A percentile compares a stretch with the other conserved stretches of the same genome.
Conservation (phyloP, 2,329 filamentous ascomycete species). For the Pseudogymnoascus sp. region DNA sequence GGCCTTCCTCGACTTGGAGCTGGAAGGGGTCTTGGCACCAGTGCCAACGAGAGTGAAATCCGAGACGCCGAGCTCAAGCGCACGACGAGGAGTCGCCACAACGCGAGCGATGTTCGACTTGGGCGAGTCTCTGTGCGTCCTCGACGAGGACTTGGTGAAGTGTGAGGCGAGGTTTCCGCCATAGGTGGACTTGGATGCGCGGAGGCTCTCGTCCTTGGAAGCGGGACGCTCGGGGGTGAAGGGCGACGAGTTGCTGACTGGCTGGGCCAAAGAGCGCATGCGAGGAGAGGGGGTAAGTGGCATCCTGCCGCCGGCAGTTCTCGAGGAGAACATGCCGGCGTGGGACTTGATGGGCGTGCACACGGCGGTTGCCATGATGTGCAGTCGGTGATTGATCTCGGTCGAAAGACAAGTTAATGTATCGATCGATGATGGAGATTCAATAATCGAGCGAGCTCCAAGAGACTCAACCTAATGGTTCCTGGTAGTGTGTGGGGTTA, state of each 20-base stretch:
- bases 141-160: conserved; percentile 62
- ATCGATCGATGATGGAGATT: conserved; percentile 30
- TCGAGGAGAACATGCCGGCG: conserved; percentile 81
- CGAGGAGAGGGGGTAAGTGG: conserved; percentile 88
- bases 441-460: conserved; percentile 43
- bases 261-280: conserved; percentile 45
- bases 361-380: conserved; percentile 75
- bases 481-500: conserved; percentile 42
- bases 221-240: conserved; percentile 62
- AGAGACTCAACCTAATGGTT: conserved; percentile 54
- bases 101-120: conserved; percentile 89
- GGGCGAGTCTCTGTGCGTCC: conserved; percentile 74
- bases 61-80: conserved; percentile 80
- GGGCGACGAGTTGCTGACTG: conserved; percentile 57
- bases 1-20: conserved; percentile 47
- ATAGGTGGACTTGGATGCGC: conserved; percentile 63
- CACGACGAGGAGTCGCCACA: conserved; percentile 65
- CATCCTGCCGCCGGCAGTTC: conserved; percentile 89
- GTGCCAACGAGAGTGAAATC: conserved; percentile 89
- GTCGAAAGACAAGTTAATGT: conserved; percentile 43
- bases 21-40: conserved; percentile 55
- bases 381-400: conserved; percentile 34
- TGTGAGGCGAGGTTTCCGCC: conserved; percentile 71
- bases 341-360: conserved; percentile 94
- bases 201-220: conserved; percentile 45